Conservation (phyloP, 2,329 filamentous ascomycete species). For the Cryphonectria japonica region DNA sequence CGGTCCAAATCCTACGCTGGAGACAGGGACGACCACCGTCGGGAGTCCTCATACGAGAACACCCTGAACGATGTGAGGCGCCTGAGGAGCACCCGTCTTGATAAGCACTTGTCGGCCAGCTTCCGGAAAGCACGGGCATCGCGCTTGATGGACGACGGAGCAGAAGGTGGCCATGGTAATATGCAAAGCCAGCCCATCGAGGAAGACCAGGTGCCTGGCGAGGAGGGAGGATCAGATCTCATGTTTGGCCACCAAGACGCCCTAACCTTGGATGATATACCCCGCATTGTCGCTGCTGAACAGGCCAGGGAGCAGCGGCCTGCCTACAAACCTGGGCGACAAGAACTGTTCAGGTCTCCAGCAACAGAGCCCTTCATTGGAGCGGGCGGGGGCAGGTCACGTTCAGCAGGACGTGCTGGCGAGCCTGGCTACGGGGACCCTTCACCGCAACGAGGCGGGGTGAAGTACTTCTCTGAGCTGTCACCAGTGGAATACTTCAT, state of each 20-base stretch:
- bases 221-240: slow-evolving; percentile 73
- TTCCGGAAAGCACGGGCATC: slow-evolving; percentile 90
- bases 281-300: slow-evolving; percentile 91
- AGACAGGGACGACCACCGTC: slow-evolving; percentile 64
- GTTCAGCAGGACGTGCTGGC: slow-evolving; percentile 55
- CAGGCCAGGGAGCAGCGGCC: slow-evolving; percentile 90
- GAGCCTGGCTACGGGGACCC: slow-evolving; percentile 57
- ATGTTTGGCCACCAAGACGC: slow-evolving; percentile 91
- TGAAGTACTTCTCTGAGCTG: slow-evolving; percentile 94
- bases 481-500: slow-evolving; percentile 97
- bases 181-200: slow-evolving; percentile 72
- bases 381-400: slow-evolving; percentile 70
- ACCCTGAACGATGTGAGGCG: slow-evolving; percentile 94
- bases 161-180: slow-evolving; percentile 57
- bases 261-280: slow-evolving; percentile 93
- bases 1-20: slow-evolving; percentile 76
- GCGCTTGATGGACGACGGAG: slow-evolving; percentile 85
- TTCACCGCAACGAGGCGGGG: slow-evolving; percentile 59
- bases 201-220: slow-evolving; percentile 73
- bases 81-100: slow-evolving; percentile 87
- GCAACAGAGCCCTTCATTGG: slow-evolving; percentile 66
- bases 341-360: slow-evolving; percentile 64
- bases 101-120: slow-evolving; percentile 91
- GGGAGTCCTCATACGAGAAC: slow-evolving; percentile 85
- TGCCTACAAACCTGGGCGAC: slow-evolving; percentile 70